These are phyloP conservation scores for Neurospora tetrasperma DNA, from an alignment of 495 filamentous ascomycete genomes.

Conservation along the genomic window DNA sequence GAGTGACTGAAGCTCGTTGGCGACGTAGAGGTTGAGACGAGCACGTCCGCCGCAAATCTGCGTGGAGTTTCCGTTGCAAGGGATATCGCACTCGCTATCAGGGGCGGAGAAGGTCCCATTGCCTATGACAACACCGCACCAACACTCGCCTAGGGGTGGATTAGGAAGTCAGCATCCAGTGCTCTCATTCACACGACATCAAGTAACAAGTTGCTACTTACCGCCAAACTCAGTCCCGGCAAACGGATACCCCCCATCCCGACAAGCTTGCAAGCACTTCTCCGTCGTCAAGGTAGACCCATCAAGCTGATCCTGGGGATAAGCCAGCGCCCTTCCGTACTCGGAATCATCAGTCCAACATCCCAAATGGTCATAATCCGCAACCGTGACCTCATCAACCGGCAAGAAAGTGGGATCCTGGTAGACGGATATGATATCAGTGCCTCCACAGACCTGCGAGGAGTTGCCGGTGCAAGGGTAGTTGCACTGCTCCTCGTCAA, in stretches of 20 bases:
- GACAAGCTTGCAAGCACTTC: conserved; percentile 38
- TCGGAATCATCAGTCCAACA: conserved; percentile 45
- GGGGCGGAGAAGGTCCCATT: conserved; percentile 35
- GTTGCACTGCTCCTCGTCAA: conserved; percentile 30
- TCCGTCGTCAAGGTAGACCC: conserved; percentile 30
- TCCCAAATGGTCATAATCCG: conserved; percentile 41
- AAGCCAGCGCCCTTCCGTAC: conserved; percentile 39
- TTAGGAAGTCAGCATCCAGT: conserved; percentile 8
- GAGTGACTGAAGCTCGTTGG: conserved; percentile 30
- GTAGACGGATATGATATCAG: conserved; percentile 37
- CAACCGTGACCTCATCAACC: conserved; percentile 25
- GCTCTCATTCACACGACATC: not conserved
- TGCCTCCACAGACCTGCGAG: conserved; percentile 37
- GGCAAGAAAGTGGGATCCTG: conserved; percentile 43
- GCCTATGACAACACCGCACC: conserved; percentile 37
- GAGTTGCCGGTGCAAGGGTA: conserved; percentile 38
- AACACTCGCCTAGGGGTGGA: conserved; percentile 26
- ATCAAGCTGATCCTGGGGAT: conserved; percentile 31
- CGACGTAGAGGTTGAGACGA: conserved; percentile 37
- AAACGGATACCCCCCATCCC: conserved; percentile 35
- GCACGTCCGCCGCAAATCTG: conserved; percentile 37
- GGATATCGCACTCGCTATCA: conserved; percentile 30
- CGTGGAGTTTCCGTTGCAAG: conserved; percentile 37
- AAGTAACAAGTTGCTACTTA: conserved; percentile 18
- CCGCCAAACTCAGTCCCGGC: conserved; percentile 42